These are phyloP conservation scores for Sutorius australiensis DNA, from an alignment of 768 basidiomycete species.

Conservation along the genomic window DNA sequence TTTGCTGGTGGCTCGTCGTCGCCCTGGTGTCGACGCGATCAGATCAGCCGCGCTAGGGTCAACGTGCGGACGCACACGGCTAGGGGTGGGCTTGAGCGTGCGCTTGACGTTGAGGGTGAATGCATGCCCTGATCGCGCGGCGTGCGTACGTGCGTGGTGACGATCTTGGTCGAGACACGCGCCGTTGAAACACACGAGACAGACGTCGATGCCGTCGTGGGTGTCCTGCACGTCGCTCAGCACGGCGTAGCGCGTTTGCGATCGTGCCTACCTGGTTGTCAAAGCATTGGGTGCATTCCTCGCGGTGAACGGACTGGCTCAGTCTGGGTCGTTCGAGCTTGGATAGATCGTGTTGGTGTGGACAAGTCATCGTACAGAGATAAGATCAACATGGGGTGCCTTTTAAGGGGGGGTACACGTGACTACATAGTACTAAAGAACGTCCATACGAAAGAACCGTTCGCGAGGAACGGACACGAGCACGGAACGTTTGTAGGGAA, in stretches of 20 bases:
- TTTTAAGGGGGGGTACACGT: slow-evolving; percentile 8
- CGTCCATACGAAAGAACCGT: slow-evolving; percentile 23
- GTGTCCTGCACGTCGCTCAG: slow-evolving; percentile 48
- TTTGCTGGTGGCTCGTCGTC: slow-evolving; percentile 84
- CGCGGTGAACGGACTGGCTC: slow-evolving; percentile 75
- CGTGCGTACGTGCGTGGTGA: slow-evolving; percentile 74
- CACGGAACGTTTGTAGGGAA: slow-evolving; percentile 25
- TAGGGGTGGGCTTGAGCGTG: slow-evolving; percentile 46
- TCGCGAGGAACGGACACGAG: slow-evolving; percentile 15
- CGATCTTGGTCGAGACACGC: slow-evolving; percentile 64
- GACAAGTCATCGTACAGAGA: slow-evolving; percentile 37
- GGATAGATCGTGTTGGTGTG: slow-evolving; percentile 50
- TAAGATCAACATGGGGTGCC: neutral
- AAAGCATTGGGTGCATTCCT: slow-evolving; percentile 98
- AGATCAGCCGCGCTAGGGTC: neutral
- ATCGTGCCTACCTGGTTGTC: slow-evolving; percentile 69
- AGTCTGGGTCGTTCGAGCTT: slow-evolving; percentile 54
- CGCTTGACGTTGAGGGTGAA: slow-evolving; percentile 82
- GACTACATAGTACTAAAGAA: slow-evolving; percentile 1
- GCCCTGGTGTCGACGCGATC: slow-evolving; percentile 38
- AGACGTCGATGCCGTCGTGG: slow-evolving; percentile 79
- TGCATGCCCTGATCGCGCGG: slow-evolving; percentile 64
- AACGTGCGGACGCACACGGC: slow-evolving; percentile 51
- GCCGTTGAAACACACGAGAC: slow-evolving; percentile 92
- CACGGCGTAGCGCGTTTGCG: neutral